A percentile compares a stretch with the other conserved stretches of the same genome.
Conservation (phyloP, 805 yeast species). For the Yamadazyma scolyti region DNA sequence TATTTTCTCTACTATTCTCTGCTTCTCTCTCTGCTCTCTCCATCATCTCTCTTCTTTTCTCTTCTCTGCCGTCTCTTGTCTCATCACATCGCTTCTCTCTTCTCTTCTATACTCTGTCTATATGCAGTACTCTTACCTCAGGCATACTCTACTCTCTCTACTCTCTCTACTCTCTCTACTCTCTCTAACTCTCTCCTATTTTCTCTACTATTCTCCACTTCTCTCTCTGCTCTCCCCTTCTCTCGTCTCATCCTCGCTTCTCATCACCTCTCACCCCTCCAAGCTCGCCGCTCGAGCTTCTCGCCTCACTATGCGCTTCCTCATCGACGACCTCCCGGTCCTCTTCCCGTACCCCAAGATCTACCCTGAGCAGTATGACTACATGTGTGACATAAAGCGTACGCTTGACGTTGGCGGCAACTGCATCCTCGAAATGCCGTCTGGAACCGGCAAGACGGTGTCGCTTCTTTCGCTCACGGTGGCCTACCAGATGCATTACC, state of each 20-base stretch:
- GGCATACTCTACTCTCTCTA: too few relatives aligned
- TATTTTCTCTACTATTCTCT: too few relatives aligned
- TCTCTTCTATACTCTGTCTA: too few relatives aligned
- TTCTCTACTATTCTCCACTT: too few relatives aligned
- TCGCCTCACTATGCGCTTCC: slow-evolving; percentile 55
- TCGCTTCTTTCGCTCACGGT: slow-evolving; percentile 87
- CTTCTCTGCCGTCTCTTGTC: too few relatives aligned
- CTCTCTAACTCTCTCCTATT: slow-evolving; percentile 1
- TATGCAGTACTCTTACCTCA: too few relatives aligned
- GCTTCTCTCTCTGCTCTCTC: too few relatives aligned
- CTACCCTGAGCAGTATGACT: slow-evolving; percentile 97
- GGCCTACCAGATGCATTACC: slow-evolving; percentile 93
- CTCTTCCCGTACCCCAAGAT: slow-evolving; percentile 94
- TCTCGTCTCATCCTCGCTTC: background rate
- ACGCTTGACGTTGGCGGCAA: slow-evolving; percentile 96
- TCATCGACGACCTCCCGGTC: slow-evolving; percentile 92
- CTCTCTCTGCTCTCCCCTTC: background rate
- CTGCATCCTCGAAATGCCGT: slow-evolving; percentile 97
- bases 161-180: too few relatives aligned
- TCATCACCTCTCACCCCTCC: background rate
- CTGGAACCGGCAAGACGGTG: slow-evolving; percentile 98
- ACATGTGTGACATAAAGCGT: slow-evolving; percentile 93
- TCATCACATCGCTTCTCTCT: too few relatives aligned
- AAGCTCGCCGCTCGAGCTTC: background rate
- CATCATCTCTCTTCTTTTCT: too few relatives aligned